Evolutionary conservation across 768 basidiomycete genomes (phyloP).

Genomic region (Lentinula aciculospora): DNA sequence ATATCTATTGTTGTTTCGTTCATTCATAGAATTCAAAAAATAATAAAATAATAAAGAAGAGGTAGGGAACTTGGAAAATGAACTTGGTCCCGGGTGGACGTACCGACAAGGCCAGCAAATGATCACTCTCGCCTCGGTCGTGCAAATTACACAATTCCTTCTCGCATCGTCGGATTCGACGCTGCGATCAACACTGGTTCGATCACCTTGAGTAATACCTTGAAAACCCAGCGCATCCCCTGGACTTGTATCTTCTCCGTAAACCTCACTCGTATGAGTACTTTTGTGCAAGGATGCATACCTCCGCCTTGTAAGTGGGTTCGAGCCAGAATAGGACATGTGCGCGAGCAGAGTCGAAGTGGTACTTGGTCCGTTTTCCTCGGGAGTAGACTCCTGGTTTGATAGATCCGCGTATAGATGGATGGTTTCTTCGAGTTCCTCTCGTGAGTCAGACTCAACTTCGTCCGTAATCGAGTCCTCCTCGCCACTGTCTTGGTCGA

Average conservation of each 20-base stretch:
- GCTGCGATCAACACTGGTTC: neutral
- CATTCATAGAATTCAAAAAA: too few relatives aligned
- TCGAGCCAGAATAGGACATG: constrained; percentile 30
- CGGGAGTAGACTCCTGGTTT: constrained; percentile 21
- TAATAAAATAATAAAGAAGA: too few relatives aligned
- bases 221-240: neutral
- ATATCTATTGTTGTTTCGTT: too few relatives aligned
- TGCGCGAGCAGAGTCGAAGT: constrained; percentile 51
- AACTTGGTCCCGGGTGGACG: constrained; percentile 7
- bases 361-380: constrained; percentile 19
- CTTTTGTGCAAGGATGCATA: constrained; percentile 30
- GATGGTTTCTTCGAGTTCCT: constrained; percentile 34
- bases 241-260: neutral
- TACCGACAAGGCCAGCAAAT: constrained; percentile 87
- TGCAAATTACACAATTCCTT: constrained; percentile 64
- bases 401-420: constrained; percentile 49
- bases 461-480: constrained; percentile 21
- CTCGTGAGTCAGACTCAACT: constrained; percentile 19
- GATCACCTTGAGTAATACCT: neutral
- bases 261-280: constrained; percentile 2
- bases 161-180: constrained; percentile 14
- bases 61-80: neutral
- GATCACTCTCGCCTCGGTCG: constrained; percentile 58
- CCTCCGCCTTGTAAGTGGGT: constrained; percentile 47
- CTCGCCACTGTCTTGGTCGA: constrained; percentile 17